Percentiles rank a stretch among this genome's conserved stretches.
These are phyloP conservation scores for Trametes versicolor DNA, from an alignment of 1,284 basidiomycete species.

Conservation along the genomic window DNA sequence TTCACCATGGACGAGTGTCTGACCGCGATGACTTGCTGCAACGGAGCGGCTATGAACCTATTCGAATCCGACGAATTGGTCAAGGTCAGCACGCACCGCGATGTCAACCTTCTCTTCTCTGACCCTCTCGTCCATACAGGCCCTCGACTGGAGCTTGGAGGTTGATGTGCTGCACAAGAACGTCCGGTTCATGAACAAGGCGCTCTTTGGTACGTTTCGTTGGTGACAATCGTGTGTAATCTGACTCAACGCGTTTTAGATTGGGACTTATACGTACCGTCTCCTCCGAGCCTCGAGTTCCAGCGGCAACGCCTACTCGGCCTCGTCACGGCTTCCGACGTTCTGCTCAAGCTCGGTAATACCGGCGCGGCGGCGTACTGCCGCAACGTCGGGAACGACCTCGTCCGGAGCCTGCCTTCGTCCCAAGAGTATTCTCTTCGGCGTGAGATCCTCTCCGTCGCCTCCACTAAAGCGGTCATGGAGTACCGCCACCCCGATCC, in stretches of 20 bases:
- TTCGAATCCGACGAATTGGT: slow-evolving; percentile 10
- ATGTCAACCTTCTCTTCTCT: background rate
- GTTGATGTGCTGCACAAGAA: slow-evolving; percentile 32
- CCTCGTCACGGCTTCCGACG: slow-evolving; percentile 29
- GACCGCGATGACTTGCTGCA: slow-evolving; percentile 32
- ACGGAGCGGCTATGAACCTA: slow-evolving; percentile 25
- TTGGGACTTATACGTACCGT: slow-evolving; percentile 23
- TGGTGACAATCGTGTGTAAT: background rate
- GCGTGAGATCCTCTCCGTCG: slow-evolving; percentile 20
- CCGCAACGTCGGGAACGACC: slow-evolving; percentile 25
- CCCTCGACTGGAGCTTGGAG: slow-evolving; percentile 29
- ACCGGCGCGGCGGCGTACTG: slow-evolving; percentile 36
- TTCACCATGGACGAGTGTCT: slow-evolving; percentile 33
- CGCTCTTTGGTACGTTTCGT: slow-evolving; percentile 22
- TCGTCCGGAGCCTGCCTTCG: slow-evolving; percentile 20
- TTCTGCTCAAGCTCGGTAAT: slow-evolving; percentile 37
- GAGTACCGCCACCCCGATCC: slow-evolving; percentile 37
- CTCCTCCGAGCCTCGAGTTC: slow-evolving; percentile 28
- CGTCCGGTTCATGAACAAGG: slow-evolving; percentile 17
- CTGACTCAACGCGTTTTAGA: slow-evolving; percentile 9
- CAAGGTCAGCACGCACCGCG: slow-evolving; percentile 14
- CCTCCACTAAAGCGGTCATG: slow-evolving; percentile 7
- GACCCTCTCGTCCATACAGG: slow-evolving; percentile 11
- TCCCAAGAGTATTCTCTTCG: slow-evolving; percentile 20
- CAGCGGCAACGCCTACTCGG: slow-evolving; percentile 32